Conservation (phyloP, 345 rosid genomes). For the Psidium guajava region DNA sequence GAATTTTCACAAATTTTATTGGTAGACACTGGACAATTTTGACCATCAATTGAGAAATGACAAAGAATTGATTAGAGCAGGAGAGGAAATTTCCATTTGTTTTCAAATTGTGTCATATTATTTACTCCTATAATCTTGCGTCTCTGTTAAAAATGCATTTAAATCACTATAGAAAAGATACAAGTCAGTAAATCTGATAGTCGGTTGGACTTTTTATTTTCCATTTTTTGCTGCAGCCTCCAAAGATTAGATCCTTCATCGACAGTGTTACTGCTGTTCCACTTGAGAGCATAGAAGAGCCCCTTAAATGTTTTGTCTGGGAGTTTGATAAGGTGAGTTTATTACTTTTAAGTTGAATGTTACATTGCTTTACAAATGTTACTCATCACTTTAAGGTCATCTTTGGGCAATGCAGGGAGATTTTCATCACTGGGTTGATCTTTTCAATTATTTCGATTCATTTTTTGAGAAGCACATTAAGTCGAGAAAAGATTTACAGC, state of each 20-base stretch:
- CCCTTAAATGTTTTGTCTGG: constrained; percentile 74
- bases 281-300: constrained; percentile 66
- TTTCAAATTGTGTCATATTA: not conserved
- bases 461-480: constrained; percentile 87
- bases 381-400: constrained; percentile 5
- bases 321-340: constrained; percentile 76
- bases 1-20: not conserved
- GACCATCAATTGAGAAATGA: not conserved
- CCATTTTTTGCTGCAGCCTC: constrained; percentile 50
- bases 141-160: not conserved
- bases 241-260: constrained; percentile 80
- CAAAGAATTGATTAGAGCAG: not conserved
- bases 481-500: constrained; percentile 71
- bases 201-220: not conserved
- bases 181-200: not conserved
- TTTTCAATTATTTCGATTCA: constrained; percentile 85
- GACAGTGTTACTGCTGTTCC: constrained; percentile 50
- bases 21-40: not conserved
- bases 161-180: not conserved
- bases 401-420: constrained; percentile 58
- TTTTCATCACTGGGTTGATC: constrained; percentile 98
- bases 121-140: not conserved
- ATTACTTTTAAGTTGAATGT: not conserved
- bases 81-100: not conserved
- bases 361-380: not conserved